phyloP scores from a whole-genome alignment of 306 rosid genomes.

The Nissolia schottii region DNA sequence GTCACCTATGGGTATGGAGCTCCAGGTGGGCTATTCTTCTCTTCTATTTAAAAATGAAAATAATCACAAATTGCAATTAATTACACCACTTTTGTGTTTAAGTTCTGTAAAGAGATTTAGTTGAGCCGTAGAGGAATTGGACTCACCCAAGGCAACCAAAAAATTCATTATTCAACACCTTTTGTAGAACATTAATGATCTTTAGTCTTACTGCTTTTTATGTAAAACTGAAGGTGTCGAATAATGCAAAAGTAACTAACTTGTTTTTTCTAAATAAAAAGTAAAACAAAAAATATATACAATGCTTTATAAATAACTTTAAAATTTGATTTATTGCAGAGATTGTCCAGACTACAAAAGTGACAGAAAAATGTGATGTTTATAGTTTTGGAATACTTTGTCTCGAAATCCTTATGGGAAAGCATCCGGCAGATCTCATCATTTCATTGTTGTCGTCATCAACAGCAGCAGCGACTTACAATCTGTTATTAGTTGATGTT shows the following conservation, averaged over 20 bases:
- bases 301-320: not conserved
- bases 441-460: conserved; percentile 2
- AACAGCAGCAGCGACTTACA: not conserved
- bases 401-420: conserved; percentile 23
- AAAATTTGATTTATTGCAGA: conserved; percentile 2
- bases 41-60: not conserved
- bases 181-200: too few relatives aligned
- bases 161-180: too few relatives aligned
- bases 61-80: not conserved
- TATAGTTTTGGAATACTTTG: conserved; percentile 20
- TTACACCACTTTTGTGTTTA: not conserved
- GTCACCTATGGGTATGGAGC: conserved; percentile 25
- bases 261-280: not conserved
- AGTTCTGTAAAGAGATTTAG: not conserved
- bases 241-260: not conserved
- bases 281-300: not conserved
- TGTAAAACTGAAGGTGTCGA: too few relatives aligned
- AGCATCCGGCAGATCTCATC: conserved; percentile 23
- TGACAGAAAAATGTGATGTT: conserved; percentile 15
- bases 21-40: conserved; percentile 17
- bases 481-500: conserved; percentile 2
- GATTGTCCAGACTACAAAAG: not conserved
- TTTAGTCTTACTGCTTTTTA: too few relatives aligned
- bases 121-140: too few relatives aligned
- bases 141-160: too few relatives aligned